Evolutionary conservation across 192 early-diverging fungal genomes (phyloP), one percentile per base, ranked within the genome.

Genomic region (Tieghemiomyces parasiticus): DNA sequence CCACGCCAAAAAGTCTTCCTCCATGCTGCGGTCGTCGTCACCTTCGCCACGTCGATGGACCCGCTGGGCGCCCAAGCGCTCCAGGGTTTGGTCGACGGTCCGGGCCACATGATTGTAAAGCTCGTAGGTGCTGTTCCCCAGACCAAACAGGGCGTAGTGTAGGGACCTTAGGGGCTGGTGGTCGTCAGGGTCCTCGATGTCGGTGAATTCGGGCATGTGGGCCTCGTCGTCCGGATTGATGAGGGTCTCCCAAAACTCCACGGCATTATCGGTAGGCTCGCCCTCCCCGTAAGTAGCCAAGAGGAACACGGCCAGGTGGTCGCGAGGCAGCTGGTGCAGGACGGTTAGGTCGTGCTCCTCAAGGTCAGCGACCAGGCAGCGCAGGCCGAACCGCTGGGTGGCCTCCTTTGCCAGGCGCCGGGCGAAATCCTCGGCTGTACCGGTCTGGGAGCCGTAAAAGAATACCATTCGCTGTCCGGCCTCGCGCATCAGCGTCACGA

Each of bases 401-500:
- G 81, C 81, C 61, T 95, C 93, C 61, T 93, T 92, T 62, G 83
- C 87, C 55, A 94, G 65, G 46, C 93, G 89, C 30, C 78, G 77
- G 49, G 96, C 93, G 74, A 95, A 91, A 65, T 99, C 96, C 73
- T 99, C 96, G 47, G 93, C 95, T 9, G 96, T 99, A 59, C 96
- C 96, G 9, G 96, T 99, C 75, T 99, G 96, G 25, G 92, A 95
- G 49, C 96, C 96, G 64, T 92, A 99, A 65, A 99, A 92, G 34
- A 93, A 71, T 35, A 93, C 80, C 32, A 91, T 80, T 56, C 85
- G 79, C 61, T 87, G 82, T 61, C 77, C 82, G 1, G 65, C 67
- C 35, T 66, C 70, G 61, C 67, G 69, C 71, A 76, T 73, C 67
- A 69, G 68, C n/a, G 62, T 38, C 31, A 76, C 69, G 68, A 76